Conservation (phyloP, 352 stramenopile genomes). For the Phytophthora cactorum region DNA sequence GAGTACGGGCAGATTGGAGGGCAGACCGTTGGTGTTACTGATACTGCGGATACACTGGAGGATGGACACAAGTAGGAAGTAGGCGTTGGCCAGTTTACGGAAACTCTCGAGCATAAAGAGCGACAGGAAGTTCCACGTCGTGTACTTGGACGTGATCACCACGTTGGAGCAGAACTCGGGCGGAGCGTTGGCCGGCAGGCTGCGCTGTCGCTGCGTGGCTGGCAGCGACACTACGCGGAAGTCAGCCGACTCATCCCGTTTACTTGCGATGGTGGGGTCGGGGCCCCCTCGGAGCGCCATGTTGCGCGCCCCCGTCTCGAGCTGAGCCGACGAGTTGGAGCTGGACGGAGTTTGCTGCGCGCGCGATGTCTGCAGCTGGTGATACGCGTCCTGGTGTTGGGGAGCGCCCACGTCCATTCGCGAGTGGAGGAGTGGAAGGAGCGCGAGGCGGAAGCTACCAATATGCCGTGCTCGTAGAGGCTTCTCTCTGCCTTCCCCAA, state of each 20-base stretch:
- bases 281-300: slow-evolving; percentile 24
- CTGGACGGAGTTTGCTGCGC: slow-evolving; percentile 13
- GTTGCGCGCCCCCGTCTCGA: slow-evolving; percentile 11
- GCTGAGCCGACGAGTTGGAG: slow-evolving; percentile 13
- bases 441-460: not conserved
- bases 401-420: slow-evolving; percentile 36
- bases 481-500: slow-evolving; percentile 1
- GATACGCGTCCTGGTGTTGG: slow-evolving; percentile 38
- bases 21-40: slow-evolving; percentile 83
- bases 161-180: slow-evolving; percentile 80
- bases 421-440: not conserved
- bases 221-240: slow-evolving; percentile 66
- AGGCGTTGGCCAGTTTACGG: slow-evolving; percentile 91
- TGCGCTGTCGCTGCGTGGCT: slow-evolving; percentile 31
- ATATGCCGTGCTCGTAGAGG: not conserved
- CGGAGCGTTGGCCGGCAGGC: slow-evolving; percentile 11
- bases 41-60: slow-evolving; percentile 84
- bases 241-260: slow-evolving; percentile 38
- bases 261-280: slow-evolving; percentile 13
- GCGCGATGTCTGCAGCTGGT: slow-evolving; percentile 43
- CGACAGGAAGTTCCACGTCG: slow-evolving; percentile 88
- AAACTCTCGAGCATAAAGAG: slow-evolving; percentile 90
- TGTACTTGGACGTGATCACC: slow-evolving; percentile 94
- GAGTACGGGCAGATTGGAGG: slow-evolving; percentile 85
- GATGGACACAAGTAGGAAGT: slow-evolving; percentile 92